These are phyloP conservation scores for Hymenoscyphus salicellus DNA, from an alignment of 2,329 filamentous ascomycete species.

Conservation along the genomic window DNA sequence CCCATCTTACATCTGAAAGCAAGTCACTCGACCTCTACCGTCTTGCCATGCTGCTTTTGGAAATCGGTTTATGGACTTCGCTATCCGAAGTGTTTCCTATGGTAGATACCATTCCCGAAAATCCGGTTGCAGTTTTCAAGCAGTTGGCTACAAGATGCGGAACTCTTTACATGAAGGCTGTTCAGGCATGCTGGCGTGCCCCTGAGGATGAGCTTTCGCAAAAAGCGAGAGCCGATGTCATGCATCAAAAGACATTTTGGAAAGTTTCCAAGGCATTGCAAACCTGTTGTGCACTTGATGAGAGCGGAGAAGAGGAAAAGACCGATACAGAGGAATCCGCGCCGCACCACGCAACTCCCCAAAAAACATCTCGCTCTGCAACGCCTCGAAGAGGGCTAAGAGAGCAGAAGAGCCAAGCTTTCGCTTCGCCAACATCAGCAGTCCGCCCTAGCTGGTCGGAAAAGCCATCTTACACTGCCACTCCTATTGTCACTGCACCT, in stretches of 20 bases:
- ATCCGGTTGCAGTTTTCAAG: slow-evolving; percentile 28
- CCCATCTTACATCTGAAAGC: slow-evolving; percentile 52
- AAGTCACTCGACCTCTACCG: slow-evolving; percentile 68
- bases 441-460: slow-evolving; percentile 25
- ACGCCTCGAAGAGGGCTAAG: slow-evolving; percentile 25
- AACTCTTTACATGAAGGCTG: slow-evolving; percentile 71
- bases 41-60: slow-evolving; percentile 68
- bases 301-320: slow-evolving; percentile 53
- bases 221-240: slow-evolving; percentile 46
- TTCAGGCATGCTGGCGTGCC: slow-evolving; percentile 68
- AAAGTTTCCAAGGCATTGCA: slow-evolving; percentile 50
- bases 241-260: slow-evolving; percentile 56
- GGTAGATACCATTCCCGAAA: slow-evolving; percentile 28
- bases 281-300: slow-evolving; percentile 60
- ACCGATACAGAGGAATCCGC: slow-evolving; percentile 46
- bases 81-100: slow-evolving; percentile 41
- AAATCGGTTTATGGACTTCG: slow-evolving; percentile 72
- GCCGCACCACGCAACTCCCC: slow-evolving; percentile 32
- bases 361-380: slow-evolving; percentile 21
- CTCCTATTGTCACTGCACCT: neutral
- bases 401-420: slow-evolving; percentile 21
- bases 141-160: slow-evolving; percentile 55
- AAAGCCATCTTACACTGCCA: slow-evolving; percentile 21
- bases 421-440: slow-evolving; percentile 16
- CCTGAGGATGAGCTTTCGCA: slow-evolving; percentile 60